Percentiles rank a stretch among this genome's conserved stretches.
phyloP scores from a whole-genome alignment of 805 yeast species.

The Spathaspora girioi region DNA sequence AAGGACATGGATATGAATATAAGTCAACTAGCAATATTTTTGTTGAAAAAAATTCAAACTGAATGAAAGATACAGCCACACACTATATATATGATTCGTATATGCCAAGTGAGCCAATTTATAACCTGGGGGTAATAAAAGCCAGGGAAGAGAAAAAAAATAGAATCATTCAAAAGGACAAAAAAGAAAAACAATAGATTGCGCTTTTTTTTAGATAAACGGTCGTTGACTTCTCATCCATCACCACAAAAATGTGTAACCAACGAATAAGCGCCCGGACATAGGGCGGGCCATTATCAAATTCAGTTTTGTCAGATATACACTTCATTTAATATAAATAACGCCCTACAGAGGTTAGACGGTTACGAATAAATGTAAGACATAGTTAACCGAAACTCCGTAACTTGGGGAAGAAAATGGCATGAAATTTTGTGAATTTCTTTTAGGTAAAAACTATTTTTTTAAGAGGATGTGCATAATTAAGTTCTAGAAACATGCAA shows the following conservation, averaged over 20 bases:
- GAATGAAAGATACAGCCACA: neutral
- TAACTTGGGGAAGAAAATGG: neutral
- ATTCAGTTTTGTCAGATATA: too few species aligned
- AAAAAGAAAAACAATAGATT: constrained; percentile 1
- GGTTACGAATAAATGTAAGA: too few species aligned
- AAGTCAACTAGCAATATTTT: neutral
- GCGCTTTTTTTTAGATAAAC: neutral
- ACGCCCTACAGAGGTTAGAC: too few species aligned
- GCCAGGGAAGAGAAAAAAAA: neutral
- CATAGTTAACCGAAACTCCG: neutral
- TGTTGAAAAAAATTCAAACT: neutral
- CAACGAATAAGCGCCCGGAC: neutral
- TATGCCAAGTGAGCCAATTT: neutral
- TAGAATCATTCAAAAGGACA: neutral
- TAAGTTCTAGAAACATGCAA: neutral
- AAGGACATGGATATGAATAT: constrained; percentile 30
- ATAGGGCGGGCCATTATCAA: neutral
- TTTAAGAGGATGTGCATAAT: neutral
- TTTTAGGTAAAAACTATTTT: neutral
- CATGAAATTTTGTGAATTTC: neutral
- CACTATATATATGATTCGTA: neutral
- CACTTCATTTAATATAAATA: too few species aligned
- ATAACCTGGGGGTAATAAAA: neutral
- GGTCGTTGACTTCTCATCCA: neutral
- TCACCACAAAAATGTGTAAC: neutral